Evolutionary conservation across 257 asterid genomes (phyloP).

Genomic region (Nicotiana undulata): DNA sequence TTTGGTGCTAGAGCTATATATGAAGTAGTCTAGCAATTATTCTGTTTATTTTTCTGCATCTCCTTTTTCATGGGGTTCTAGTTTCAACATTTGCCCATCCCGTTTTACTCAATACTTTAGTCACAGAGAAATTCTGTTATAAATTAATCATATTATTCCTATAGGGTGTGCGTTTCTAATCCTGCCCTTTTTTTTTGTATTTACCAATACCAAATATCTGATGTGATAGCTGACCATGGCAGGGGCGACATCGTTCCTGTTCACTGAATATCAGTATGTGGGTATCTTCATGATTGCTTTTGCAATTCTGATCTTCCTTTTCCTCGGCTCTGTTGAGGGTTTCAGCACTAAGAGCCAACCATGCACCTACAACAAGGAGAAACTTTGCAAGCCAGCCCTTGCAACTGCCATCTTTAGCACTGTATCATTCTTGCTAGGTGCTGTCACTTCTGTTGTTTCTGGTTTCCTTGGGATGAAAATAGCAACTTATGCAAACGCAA

Average conservation of each 20-base stretch:
- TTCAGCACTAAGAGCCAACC: constrained; percentile 62
- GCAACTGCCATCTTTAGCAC: constrained; percentile 92
- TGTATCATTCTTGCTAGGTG: background rate
- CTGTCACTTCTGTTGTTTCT: constrained; percentile 15
- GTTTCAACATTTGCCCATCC: background rate
- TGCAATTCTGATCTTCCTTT: constrained; percentile 80
- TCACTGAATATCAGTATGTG: constrained; percentile 69
- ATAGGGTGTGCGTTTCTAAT: background rate
- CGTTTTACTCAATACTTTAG: background rate
- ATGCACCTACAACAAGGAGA: constrained; percentile 47
- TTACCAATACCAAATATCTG: background rate
- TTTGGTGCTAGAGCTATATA: background rate
- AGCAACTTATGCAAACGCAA: constrained; percentile 17
- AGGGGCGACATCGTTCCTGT: constrained; percentile 89
- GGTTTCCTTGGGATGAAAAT: background rate
- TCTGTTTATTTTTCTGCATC: background rate
- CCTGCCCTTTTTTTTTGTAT: background rate
- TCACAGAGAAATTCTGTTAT: background rate
- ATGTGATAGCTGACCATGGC: constrained; percentile 11
- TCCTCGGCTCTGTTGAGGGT: constrained; percentile 84
- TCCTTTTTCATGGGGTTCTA: background rate
- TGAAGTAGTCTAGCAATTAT: background rate
- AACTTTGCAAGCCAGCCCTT: constrained; percentile 58
- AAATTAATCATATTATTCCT: background rate
- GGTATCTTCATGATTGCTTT: constrained; percentile 85